phyloP scores from a whole-genome alignment of 164 flowering plant species.

The Amborella trichopoda region DNA sequence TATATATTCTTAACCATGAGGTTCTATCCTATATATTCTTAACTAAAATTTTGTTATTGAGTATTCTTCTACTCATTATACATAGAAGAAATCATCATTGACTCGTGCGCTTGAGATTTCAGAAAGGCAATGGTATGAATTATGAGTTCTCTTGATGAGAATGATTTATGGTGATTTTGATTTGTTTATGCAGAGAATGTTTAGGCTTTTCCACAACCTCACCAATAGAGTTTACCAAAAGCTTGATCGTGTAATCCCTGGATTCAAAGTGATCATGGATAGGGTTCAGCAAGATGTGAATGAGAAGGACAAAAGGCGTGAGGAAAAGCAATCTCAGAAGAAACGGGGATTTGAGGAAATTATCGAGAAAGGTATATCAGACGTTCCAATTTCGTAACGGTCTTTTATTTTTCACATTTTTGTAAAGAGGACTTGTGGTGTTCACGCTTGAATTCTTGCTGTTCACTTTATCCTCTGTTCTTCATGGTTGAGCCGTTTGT shows the following conservation, averaged over 20 bases:
- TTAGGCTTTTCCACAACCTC: conserved; percentile 21
- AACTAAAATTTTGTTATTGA: background rate
- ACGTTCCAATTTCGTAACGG: too few species aligned
- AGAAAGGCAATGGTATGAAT: background rate
- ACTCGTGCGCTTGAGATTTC: background rate
- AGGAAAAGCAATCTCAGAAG: conserved; percentile 21
- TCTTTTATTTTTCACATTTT: too few species aligned
- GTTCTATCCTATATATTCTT: background rate
- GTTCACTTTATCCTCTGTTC: too few species aligned
- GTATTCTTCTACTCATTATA: too few species aligned
- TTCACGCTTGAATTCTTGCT: too few species aligned
- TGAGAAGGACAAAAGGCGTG: conserved; percentile 16
- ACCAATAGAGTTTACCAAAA: conserved; percentile 20
- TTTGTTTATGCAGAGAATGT: conserved; percentile 34
- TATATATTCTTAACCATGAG: background rate
- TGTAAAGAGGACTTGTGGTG: too few species aligned
- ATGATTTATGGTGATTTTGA: background rate
- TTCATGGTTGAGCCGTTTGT: too few species aligned
- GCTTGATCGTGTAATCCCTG: conserved; percentile 37
- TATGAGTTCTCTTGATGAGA: background rate
- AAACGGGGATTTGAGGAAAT: conserved; percentile 20
- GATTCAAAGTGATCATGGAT: conserved; percentile 32
- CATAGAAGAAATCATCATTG: background rate
- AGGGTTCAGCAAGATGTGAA: conserved; percentile 23
- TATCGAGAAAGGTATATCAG: too few species aligned